Percentiles rank a stretch among this genome's conserved stretches.
Evolutionary conservation across 192 early-diverging fungal species (phyloP).

Genomic region (Linnemannia hyalina): DNA sequence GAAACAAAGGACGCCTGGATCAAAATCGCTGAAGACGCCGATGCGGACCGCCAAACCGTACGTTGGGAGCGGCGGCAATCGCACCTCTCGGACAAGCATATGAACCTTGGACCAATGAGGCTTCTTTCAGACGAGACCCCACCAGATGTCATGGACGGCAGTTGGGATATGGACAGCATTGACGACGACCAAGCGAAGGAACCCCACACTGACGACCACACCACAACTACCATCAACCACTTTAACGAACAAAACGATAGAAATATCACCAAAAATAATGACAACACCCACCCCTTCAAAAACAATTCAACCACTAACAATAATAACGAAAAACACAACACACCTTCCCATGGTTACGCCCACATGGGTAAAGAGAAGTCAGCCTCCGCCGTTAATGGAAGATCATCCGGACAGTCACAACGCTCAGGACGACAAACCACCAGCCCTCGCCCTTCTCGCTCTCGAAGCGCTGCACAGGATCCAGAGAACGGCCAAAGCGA

Average conservation of each 20-base stretch:
- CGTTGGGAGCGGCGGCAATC: constrained; percentile 28
- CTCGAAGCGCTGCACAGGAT: neutral
- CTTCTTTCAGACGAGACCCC: constrained; percentile 49
- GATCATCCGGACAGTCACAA: neutral
- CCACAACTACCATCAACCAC: neutral
- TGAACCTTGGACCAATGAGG: constrained; percentile 26
- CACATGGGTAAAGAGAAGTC: constrained; percentile 25
- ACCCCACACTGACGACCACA: neutral
- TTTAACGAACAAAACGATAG: constrained; percentile 43
- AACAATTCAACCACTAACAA: constrained; percentile 13
- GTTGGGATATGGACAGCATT: constrained; percentile 38
- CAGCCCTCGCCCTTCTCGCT: neutral
- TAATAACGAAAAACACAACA: constrained; percentile 11
- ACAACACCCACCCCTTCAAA: neutral
- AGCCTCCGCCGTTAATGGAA: neutral
- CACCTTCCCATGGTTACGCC: constrained; percentile 24
- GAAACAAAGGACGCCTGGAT: constrained; percentile 32
- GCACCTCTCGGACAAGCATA: constrained; percentile 38
- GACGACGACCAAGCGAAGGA: constrained; percentile 24
- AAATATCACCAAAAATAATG: constrained; percentile 45
- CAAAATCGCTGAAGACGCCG: constrained; percentile 11
- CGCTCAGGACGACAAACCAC: neutral
- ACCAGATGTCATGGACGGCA: constrained; percentile 47
- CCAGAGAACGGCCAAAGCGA: neutral
- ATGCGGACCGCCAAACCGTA: neutral